Conservation (phyloP, 768 basidiomycete genomes). For the Tephrocybe sp. region DNA sequence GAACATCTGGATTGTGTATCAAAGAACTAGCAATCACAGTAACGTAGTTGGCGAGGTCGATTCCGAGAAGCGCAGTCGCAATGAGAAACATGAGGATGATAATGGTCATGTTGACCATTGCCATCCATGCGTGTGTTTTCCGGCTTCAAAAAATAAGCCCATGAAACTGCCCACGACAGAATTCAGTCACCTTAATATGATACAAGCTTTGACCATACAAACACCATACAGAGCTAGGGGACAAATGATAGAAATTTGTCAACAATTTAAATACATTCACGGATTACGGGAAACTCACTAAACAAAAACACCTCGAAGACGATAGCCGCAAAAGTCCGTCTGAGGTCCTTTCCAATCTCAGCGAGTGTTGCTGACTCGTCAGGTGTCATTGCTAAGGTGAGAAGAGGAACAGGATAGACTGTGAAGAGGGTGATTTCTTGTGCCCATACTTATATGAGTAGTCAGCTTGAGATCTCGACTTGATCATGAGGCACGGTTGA, state of each 20-base stretch:
- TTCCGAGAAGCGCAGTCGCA: constrained; percentile 3
- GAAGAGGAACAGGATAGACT: background rate
- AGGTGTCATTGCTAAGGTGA: constrained; percentile 2
- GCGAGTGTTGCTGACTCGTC: constrained; percentile 7
- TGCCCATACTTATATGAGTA: too few species aligned
- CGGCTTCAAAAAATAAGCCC: background rate
- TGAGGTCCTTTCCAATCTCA: constrained; percentile 7
- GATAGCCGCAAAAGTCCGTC: constrained; percentile 9
- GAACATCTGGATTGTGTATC: constrained; percentile 6
- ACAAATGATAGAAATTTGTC: background rate
- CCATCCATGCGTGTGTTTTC: constrained; percentile 4
- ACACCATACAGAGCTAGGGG: constrained; percentile 7
- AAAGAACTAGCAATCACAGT: constrained; percentile 1
- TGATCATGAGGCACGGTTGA: too few species aligned
- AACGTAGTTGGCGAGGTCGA: constrained; percentile 10
- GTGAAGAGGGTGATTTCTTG: too few species aligned
- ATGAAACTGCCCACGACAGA: background rate
- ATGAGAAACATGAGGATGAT: constrained; percentile 8
- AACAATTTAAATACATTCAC: too few species aligned
- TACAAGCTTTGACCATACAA: constrained; percentile 9
- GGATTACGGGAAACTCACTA: constrained; percentile 6
- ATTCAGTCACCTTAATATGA: background rate
- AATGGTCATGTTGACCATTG: constrained; percentile 4
- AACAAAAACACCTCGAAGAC: constrained; percentile 6
- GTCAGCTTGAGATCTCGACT: too few species aligned